Evolutionary conservation across 2,329 filamentous ascomycete species (phyloP).

Genomic region (Blumeria graminis): DNA sequence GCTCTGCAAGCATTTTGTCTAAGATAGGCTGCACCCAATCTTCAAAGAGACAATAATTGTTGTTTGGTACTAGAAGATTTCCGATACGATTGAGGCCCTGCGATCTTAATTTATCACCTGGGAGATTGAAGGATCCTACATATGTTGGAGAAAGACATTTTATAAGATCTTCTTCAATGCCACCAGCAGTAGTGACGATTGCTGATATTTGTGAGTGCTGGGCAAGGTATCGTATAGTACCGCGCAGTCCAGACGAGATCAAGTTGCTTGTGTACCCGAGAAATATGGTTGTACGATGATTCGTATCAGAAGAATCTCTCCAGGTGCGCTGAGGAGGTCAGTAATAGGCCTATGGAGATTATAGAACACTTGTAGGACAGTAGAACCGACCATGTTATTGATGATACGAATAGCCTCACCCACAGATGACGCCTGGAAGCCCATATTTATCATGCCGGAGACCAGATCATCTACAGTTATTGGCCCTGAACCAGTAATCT

Average conservation of each 20-base stretch:
- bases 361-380: background rate
- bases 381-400: constrained; percentile 58
- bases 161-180: constrained; percentile 93
- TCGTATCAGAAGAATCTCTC: constrained; percentile 39
- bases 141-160: constrained; percentile 93
- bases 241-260: constrained; percentile 83
- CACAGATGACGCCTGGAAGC: constrained; percentile 58
- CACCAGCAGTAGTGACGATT: constrained; percentile 86
- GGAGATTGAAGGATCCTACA: constrained; percentile 60
- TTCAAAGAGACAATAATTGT: constrained; percentile 92
- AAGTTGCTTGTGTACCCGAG: constrained; percentile 94
- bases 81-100: constrained; percentile 89
- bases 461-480: constrained; percentile 74
- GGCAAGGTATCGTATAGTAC: constrained; percentile 77
- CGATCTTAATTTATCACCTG: constrained; percentile 52
- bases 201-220: constrained; percentile 80
- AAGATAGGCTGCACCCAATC: constrained; percentile 94
- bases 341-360: background rate
- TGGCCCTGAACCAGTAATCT: constrained; percentile 41
- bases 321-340: constrained; percentile 37
- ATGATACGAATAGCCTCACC: constrained; percentile 77
- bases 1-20: constrained; percentile 82
- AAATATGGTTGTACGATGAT: constrained; percentile 72
- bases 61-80: constrained; percentile 86
- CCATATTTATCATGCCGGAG: constrained; percentile 64